These are phyloP conservation scores for Labyrinthula sp. DNA, from an alignment of 352 stramenopile species.

Conservation along the genomic window DNA sequence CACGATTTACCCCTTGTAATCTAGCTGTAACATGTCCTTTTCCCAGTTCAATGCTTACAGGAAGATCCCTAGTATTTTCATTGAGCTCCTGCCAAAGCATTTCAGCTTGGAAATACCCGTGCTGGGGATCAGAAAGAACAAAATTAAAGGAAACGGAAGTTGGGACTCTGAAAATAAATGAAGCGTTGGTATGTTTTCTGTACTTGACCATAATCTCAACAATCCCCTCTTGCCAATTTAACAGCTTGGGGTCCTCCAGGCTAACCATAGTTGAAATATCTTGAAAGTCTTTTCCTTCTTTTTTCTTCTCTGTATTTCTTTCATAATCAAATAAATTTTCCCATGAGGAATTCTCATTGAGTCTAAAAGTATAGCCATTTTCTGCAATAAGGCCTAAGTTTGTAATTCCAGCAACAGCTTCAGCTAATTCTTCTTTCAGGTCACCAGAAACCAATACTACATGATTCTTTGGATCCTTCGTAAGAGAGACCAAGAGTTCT, in stretches of 20 bases:
- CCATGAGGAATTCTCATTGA: constrained; percentile 5
- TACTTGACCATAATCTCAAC: constrained; percentile 92
- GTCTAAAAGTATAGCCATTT: constrained; percentile 85
- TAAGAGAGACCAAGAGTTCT: constrained; percentile 46
- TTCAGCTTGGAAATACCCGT: constrained; percentile 90
- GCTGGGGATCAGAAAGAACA: constrained; percentile 91
- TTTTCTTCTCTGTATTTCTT: too few species aligned
- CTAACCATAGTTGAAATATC: too few species aligned
- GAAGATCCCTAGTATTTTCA: constrained; percentile 75
- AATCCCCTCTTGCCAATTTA: constrained; percentile 24
- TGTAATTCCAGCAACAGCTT: constrained; percentile 66
- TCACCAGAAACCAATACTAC: constrained; percentile 63
- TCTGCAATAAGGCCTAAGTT: constrained; percentile 84
- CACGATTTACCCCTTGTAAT: constrained; percentile 91
- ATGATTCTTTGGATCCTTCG: constrained; percentile 67
- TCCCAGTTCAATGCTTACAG: constrained; percentile 72
- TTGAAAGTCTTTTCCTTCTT: too few species aligned
- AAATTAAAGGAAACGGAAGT: constrained; percentile 97
- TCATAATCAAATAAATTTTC: too few species aligned
- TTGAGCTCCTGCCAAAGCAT: constrained; percentile 89
- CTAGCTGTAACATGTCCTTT: constrained; percentile 92
- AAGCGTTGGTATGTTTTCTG: constrained; percentile 86
- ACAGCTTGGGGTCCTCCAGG: too few species aligned
- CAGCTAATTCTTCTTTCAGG: constrained; percentile 20
- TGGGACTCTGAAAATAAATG: constrained; percentile 95